These are phyloP conservation scores for Gremmenia infestans DNA, from an alignment of 2,329 filamentous ascomycete species.

Conservation along the genomic window DNA sequence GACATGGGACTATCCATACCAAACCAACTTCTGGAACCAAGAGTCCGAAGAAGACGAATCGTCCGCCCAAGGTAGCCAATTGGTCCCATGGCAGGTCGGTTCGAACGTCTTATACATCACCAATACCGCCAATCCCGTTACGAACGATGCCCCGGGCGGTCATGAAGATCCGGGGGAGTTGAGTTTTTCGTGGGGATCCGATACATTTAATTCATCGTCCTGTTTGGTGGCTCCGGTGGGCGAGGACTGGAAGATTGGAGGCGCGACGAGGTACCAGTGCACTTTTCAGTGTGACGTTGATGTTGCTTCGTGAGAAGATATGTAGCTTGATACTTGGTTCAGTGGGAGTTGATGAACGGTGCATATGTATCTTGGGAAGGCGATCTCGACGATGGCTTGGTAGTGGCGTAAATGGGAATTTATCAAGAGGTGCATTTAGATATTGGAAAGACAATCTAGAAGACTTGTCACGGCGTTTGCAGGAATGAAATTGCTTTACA, in stretches of 20 bases:
- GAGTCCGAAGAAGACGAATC: not conserved
- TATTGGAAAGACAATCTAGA: no score
- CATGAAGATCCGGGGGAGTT: constrained; percentile 12
- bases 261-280: not conserved
- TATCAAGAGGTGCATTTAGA: not conserved
- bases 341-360: not conserved
- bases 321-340: no score
- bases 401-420: not conserved
- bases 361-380: not conserved
- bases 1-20: not conserved
- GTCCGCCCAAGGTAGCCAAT: not conserved
- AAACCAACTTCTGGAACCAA: constrained; percentile 6
- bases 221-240: constrained; percentile 8
- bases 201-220: constrained; percentile 6
- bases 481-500: no score
- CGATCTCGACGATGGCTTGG: not conserved
- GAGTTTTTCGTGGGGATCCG: constrained; percentile 10
- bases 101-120: constrained; percentile 7
- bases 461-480: no score
- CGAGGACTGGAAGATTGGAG: not conserved
- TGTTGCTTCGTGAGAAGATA: not conserved
- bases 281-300: constrained; percentile 5
- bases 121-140: constrained; percentile 12
- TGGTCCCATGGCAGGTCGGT: constrained; percentile 6
- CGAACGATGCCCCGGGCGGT: not conserved